Base-by-base conservation (phyloP, 2,329 filamentous ascomycete species). In the Trichothecium sympodiale region DNA sequence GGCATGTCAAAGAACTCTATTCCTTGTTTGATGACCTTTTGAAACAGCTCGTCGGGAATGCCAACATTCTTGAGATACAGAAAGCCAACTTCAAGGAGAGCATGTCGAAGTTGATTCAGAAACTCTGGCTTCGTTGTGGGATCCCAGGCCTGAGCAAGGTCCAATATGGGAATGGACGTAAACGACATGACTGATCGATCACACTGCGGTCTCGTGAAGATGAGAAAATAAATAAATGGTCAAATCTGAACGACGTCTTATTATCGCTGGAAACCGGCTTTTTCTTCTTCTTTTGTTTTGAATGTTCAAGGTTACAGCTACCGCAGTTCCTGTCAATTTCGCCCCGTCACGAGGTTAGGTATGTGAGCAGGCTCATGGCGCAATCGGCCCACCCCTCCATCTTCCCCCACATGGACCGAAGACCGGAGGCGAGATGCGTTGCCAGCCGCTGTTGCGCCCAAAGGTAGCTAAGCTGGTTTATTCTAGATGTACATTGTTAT, bases 1-100 rank as follows among this genome's bases (percentile, higher is more conserved):
- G 83, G 80, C 38, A 93, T 67, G 40, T 84, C 74, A 48, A 94
- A 94, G 57, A 94, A 91, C 0, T 61, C 65, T 36, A 73, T 74
- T 31, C 82, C 83, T 49, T 86, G 69, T 3, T 60, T 49, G 36
- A 85, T 76, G 17, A 89, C 83, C 41, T 69, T 58, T 17, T 71
- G 51, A 46, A 83, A 76, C 35, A 89, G 60, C 28, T 71, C 62
- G 13, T 79, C 69, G 5, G 80, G 65, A 34, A 89, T 77, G 16
- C 80, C 82, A 3, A 83, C 79, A 50, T 93, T 87, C 51, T 79
- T 80, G 41, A 94, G 71, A 51, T 94, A 94, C 16, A 93, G 57
- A 50, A 94, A 94, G 2, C 86, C 86, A n/a, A 93, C 83, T 53
- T 89, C 81, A 48, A 94, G 73, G 23, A 94, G 62, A 0, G 84